Evolutionary conservation across 805 yeast genomes (phyloP), one percentile per base, ranked within the genome.

Genomic region (Jamesozyma spencerorum): DNA sequence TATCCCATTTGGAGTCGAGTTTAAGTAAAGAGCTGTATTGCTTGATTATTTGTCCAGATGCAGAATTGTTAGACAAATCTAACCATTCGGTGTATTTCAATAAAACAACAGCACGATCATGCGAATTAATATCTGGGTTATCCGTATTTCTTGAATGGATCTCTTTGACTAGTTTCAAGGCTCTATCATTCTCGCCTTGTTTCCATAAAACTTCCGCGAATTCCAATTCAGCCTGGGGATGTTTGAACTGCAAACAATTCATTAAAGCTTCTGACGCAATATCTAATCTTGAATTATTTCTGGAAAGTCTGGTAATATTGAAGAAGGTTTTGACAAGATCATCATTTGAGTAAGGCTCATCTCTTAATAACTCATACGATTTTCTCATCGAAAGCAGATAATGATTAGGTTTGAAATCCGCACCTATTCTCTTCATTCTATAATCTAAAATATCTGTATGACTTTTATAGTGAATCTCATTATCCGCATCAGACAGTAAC

Each of bases 21-120:
- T 65, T 63, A 14, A 75, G 70, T 0, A 90, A 79, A 3, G 72
- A 66, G 20, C 64, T 64, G 49, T 86, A 92, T 47, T 85, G 85
- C 22, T 71, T 71, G 17, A 82, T 72, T 30, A 92, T 82, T 28
- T 78, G 79, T 13, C 71, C 73, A 7, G 94, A 78, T 7, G 86
- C 79, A 26, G 87, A 81, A 54, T 85, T 88, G 38, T 86, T 88
- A 0, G 96, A 84, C 28, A 69, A 68, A 53, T 87, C 95, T 14
- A 87, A 65, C 97, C 97, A 92, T 47, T 79, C 76, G 0, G 96
- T 85, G 54, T 85, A 85, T 43, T 80, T 79, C 36, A 88, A 63
- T 39, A 84, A 82, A n/a, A 77, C 74, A 3, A 50, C 47, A 8
- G 69, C 62, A 15, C 51, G 50, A 26, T 62, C 63, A 19, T 63